Evolutionary conservation across 345 rosid genomes (phyloP), one percentile per base, ranked within the genome.

Genomic region (Eucalyptus pauciflora): DNA sequence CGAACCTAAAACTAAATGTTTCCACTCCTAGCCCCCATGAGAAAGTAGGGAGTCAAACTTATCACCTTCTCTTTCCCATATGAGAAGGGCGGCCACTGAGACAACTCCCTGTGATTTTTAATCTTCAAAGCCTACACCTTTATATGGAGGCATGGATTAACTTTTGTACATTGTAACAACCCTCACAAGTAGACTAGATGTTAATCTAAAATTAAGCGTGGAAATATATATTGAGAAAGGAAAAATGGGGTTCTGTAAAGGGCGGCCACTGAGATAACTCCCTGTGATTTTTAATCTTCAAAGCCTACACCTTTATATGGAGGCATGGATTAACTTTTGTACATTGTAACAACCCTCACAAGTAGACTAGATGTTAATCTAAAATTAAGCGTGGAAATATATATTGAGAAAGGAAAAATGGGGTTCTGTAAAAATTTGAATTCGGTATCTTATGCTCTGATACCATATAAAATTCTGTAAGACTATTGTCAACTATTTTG

Each of bases 391-490:
- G 0, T 37, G 8, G 15, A 76, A 37, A 37, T 20, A 41, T 20
- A 37, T 10, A 2, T 22, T 20, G 8, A 76, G 27, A 22, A 41
- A 76, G 83, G 13, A 2, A 76, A 76, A 20, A 76, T 2, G 48
- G 27, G 25, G 12, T 18, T 33, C 1, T 37, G 27, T 22, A 76
- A 76, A 76, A 2, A 20, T 20, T 76, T 76, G 48, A 37, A 76
- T 18, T 41, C 1, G 6, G 1, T 20, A 76, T 3, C 15, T 18
- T 43, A 18, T 76, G 46, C 11, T 18, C 2, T 18, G 0, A 76
- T 37, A 76, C 3, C 3, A 0, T 37, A 3, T 20, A 76, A 76
- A 20, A 41, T 3, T 69, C 1, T 17, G 4, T 33, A 17, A 37
- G 22, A 33, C 12, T 33, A 33, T 31, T 69, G 24, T 8, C 1